These are phyloP conservation scores for Danielia reshetovae DNA, from an alignment of 805 yeast genomes.

Conservation along the genomic window DNA sequence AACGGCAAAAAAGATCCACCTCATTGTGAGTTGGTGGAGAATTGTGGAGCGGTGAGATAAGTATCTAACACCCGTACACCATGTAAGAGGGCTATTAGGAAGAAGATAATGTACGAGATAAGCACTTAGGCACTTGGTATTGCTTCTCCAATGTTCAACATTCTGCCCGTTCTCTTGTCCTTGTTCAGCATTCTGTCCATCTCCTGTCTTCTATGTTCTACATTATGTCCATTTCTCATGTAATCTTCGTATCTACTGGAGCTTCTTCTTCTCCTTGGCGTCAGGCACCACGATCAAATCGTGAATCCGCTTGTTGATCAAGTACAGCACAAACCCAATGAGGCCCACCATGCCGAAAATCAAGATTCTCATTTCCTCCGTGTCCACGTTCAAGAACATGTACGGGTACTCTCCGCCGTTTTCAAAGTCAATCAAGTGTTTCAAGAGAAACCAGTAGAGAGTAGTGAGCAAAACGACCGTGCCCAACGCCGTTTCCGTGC, in stretches of 20 bases:
- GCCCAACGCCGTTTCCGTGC: constrained; percentile 33
- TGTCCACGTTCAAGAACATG: constrained; percentile 57
- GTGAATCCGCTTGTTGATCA: constrained; percentile 25
- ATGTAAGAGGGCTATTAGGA: too few species aligned
- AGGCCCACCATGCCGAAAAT: constrained; percentile 47
- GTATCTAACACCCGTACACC: constrained; percentile 8
- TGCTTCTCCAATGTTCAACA: too few species aligned
- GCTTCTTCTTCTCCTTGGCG: constrained; percentile 4
- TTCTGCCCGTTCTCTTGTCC: too few species aligned
- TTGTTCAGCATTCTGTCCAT: too few species aligned
- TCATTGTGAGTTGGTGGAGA: not conserved
- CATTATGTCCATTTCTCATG: not conserved
- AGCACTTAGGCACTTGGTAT: too few species aligned
- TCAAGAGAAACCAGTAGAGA: constrained; percentile 53
- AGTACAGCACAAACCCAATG: constrained; percentile 28
- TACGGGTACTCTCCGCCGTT: constrained; percentile 58
- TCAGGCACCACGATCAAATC: constrained; percentile 14
- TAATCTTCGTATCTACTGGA: too few species aligned
- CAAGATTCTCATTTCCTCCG: constrained; percentile 37
- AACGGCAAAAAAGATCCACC: not conserved
- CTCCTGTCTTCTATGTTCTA: too few species aligned
- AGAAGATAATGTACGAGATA: too few species aligned
- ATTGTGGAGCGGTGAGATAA: not conserved
- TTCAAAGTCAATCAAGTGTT: constrained; percentile 42
- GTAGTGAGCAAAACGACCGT: constrained; percentile 37